Evolutionary conservation across 495 filamentous ascomycete species (phyloP).

Genomic region (Aspergillus carlsbadensis): DNA sequence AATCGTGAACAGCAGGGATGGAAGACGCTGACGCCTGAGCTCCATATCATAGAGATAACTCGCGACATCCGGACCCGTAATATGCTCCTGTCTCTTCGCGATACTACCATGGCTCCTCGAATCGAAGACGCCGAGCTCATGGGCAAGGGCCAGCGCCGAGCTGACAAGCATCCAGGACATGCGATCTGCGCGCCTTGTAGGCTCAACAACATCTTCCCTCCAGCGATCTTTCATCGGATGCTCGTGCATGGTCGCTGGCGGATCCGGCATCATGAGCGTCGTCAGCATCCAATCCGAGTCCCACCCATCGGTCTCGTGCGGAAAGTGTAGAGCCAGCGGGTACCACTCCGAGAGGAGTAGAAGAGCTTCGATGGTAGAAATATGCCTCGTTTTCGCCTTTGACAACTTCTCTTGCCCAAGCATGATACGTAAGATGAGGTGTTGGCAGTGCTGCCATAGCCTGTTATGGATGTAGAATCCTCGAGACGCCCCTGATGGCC

Average conservation of each 20-base stretch:
- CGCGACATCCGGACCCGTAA: slow-evolving; percentile 15
- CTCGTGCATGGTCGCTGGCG: slow-evolving; percentile 16
- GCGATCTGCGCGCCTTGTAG: slow-evolving; percentile 36
- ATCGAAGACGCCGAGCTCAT: slow-evolving; percentile 40
- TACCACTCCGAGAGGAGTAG: slow-evolving; percentile 45
- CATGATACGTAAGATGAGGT: slow-evolving; percentile 37
- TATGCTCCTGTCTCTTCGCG: slow-evolving; percentile 1
- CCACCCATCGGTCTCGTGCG: slow-evolving; percentile 35
- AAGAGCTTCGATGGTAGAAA: slow-evolving; percentile 40
- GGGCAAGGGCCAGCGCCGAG: slow-evolving; percentile 35
- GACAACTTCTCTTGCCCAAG: slow-evolving; percentile 39
- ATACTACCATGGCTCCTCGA: slow-evolving; percentile 1
- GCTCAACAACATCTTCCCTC: slow-evolving; percentile 37
- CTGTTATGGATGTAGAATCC: slow-evolving; percentile 41
- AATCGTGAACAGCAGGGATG: slow-evolving; percentile 36
- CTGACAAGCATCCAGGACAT: slow-evolving; percentile 47
- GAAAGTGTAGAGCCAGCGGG: slow-evolving; percentile 39
- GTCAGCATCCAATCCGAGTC: slow-evolving; percentile 28
- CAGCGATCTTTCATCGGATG: slow-evolving; percentile 24
- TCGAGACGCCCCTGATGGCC: slow-evolving; percentile 31
- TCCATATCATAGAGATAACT: slow-evolving; percentile 25
- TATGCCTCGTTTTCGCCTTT: slow-evolving; percentile 28
- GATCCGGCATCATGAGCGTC: slow-evolving; percentile 21
- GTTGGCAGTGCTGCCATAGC: slow-evolving; percentile 44
- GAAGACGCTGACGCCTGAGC: slow-evolving; percentile 26